Evolutionary conservation across 495 filamentous ascomycete genomes (phyloP), one percentile per base, ranked within the genome.

Genomic region (Tuber indicum): DNA sequence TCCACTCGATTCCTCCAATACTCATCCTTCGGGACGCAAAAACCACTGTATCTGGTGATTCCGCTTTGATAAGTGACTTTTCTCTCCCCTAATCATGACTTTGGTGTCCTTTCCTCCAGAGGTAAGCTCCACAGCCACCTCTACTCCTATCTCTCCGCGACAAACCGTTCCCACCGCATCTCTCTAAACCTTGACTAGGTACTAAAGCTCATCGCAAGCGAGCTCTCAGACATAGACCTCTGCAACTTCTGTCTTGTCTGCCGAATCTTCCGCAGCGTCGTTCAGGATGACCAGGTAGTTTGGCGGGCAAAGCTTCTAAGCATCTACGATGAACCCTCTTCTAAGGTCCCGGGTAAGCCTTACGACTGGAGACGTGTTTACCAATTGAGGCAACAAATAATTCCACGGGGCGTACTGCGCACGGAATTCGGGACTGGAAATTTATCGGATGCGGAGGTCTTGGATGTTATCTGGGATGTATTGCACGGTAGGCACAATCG

Each of bases 281-380:
- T 76, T 0, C 32, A 74, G 4, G 78, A 72, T 8, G 78, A 80
- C 62, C 77, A 80, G 58, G 39, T 71, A 5, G 70, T 80, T 66
- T 80, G 78, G 78, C 52, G 78, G 44, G 23, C 42, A n/a, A 74
- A 72, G 9, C 47, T 76, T 23, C 77, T 80, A 23, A 71, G 16
- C 9, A 14, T 70, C 23, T 80, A 79, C 32, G 77, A 80, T 17
- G 74, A 73, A 36, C 78, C 77, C 9, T 62, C 52, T 62, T 42
- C 39, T 14, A 72, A 72, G 58, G 32, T 42, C n/a, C 71, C 66
- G 19, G 79, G 58, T 21, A 49, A 46, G 6, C 42, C 23, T 42
- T 79, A 80, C 45, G 71, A 80, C 58, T 76, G 74, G 78, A 74
- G 47, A 69, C 39, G 17, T 12, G 75, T 71, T 36, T 80, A 80